Evolutionary conservation across 208 protist species (phyloP), one percentile per base, ranked within the genome.

Genomic region (Acanthamoeba rhysodes): DNA sequence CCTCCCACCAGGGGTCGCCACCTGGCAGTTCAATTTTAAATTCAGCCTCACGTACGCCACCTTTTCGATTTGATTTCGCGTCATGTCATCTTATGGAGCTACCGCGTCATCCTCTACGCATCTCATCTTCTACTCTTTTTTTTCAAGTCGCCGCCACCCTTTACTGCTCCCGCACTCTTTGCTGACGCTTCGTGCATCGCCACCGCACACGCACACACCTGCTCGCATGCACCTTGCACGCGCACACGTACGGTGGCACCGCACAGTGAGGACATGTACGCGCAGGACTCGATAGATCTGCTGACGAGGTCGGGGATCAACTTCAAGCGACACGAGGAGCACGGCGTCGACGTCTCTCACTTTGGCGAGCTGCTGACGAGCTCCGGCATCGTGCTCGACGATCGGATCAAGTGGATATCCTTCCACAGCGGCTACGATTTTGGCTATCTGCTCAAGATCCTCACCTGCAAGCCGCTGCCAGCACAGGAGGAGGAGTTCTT

Each of bases 11-110:
- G 95, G 88, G 95, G 97, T 98, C 62, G 99, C 98, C 78, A 99
- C 99, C 9, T 99, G 99, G 99, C 99, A 99, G 98, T 99, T 99
- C 96, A 99, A 99, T 97, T 99, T 99, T 96, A 98, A 98, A 74
- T 99, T 99, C 97, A 99, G 97, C 87, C 97, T 99, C 57, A 95
- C 41, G 97, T 98, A 95, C 34, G 84, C 95, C 16, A 68, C 41
- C 70, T 20, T 27, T 53, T 27, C 55, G 18, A 76, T n/a, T 68
- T n/a, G 12, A 29, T 70, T 41, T 55, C 29, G 53, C 53, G n/a
- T n/a, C n/a, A n/a, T n/a, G n/a, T n/a, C n/a, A 59, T 59, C 53
- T 59, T 59, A 59, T 59, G 14, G 53, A 22, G 53, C 53, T 20
- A 59, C 53, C n/a, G 53, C 50, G 0, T 50, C 50, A 50, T 72